Percentiles rank a stretch among this genome's conserved stretches.
phyloP scores from a whole-genome alignment of 2,329 filamentous ascomycete genomes.

The Alternaria solani region DNA sequence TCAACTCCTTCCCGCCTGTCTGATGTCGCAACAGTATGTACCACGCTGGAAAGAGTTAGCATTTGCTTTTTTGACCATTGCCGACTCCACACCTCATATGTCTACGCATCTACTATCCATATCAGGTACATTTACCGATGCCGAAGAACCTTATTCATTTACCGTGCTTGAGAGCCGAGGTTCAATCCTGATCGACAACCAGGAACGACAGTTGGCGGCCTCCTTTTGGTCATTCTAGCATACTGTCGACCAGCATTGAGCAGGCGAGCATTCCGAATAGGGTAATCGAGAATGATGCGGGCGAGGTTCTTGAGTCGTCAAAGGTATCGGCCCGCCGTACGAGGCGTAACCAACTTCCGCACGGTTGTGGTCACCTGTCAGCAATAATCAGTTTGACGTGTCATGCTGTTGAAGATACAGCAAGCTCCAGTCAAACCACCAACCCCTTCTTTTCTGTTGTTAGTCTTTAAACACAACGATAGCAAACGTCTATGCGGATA shows the following conservation, averaged over 20 bases:
- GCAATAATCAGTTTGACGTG: neutral
- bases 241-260: neutral
- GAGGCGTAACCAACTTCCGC: neutral
- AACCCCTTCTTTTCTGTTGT: neutral
- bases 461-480: neutral
- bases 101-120: neutral
- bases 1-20: neutral
- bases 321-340: neutral
- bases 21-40: neutral
- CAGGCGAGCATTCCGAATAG: neutral
- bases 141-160: neutral
- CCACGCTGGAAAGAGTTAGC: neutral
- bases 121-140: neutral
- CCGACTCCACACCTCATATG: neutral
- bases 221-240: neutral
- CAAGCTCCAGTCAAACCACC: neutral
- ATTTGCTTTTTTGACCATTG: neutral
- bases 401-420: neutral
- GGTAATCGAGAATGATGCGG: neutral
- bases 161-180: neutral
- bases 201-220: neutral
- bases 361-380: neutral
- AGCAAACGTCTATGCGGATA: neutral
- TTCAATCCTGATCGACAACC: slow-evolving; percentile 1
- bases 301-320: neutral